These are phyloP conservation scores for Metarhizium album DNA, from an alignment of 2,329 filamentous ascomycete species.

Conservation along the genomic window DNA sequence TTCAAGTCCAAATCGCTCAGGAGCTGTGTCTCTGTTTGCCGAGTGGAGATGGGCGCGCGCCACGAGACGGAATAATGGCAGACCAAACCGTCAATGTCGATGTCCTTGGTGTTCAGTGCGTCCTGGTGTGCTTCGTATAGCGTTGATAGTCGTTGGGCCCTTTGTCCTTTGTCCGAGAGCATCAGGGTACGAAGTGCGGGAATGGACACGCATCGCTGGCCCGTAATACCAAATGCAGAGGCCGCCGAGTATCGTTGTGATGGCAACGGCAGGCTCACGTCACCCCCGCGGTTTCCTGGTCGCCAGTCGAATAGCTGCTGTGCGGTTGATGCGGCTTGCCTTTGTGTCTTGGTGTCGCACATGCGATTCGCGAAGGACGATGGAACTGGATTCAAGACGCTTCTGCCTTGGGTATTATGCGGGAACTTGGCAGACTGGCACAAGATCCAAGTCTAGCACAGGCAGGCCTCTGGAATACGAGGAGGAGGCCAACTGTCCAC, in stretches of 20 bases:
- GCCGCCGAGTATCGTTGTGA: not conserved
- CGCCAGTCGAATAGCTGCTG: not conserved
- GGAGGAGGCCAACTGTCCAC: conserved; percentile 5
- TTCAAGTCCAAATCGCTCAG: not conserved
- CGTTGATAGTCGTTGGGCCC: no score
- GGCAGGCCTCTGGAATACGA: conserved; percentile 6
- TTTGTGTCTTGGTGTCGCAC: not conserved
- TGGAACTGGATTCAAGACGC: no score
- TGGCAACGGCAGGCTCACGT: not conserved
- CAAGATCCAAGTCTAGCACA: no score
- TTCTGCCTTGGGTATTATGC: no score
- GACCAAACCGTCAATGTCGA: no score
- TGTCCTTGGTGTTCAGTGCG: no score
- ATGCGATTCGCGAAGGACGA: no score
- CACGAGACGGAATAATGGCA: not conserved
- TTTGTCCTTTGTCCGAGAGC: not conserved
- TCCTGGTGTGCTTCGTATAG: no score
- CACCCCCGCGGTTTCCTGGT: no score
- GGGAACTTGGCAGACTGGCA: no score
- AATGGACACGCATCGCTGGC: not conserved
- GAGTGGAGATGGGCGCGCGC: not conserved
- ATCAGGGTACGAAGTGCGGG: not conserved
- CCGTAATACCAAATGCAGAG: not conserved
- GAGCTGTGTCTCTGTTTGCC: not conserved
- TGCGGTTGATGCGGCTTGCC: not conserved